Evolutionary conservation across 2,329 filamentous ascomycete genomes (phyloP).

Genomic region (Penicillium rolfsii): DNA sequence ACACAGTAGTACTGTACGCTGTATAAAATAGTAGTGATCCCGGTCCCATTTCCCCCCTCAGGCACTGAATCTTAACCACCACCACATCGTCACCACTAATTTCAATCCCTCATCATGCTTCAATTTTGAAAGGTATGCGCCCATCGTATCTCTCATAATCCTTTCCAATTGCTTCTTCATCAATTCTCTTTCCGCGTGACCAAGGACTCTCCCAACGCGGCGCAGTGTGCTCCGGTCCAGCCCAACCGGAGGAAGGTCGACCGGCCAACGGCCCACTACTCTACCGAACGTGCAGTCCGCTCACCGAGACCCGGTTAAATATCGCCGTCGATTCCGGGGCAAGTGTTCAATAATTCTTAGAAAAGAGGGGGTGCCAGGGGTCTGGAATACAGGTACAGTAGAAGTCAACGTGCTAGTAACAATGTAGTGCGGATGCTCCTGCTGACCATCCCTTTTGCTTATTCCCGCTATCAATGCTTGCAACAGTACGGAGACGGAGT

Average conservation of each 20-base stretch:
- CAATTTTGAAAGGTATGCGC: not conserved
- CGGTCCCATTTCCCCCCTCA: too few species aligned
- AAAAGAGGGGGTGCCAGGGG: not conserved
- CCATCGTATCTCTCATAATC: not conserved
- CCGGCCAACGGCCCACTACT: slow-evolving; percentile 34
- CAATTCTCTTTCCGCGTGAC: not conserved
- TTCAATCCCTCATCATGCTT: not conserved
- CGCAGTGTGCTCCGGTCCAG: slow-evolving; percentile 39
- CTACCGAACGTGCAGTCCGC: slow-evolving; percentile 20
- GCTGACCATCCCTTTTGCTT: not conserved
- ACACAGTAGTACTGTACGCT: too few species aligned
- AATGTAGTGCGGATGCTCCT: not conserved
- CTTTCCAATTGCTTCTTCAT: not conserved
- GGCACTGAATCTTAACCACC: not conserved
- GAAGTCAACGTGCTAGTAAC: not conserved
- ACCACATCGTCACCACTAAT: not conserved
- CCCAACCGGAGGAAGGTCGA: slow-evolving; percentile 34
- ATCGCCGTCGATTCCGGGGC: slow-evolving; percentile 18
- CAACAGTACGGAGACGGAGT: not conserved
- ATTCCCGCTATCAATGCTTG: slow-evolving; percentile 1
- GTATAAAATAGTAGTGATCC: not conserved
- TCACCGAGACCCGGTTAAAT: slow-evolving; percentile 34
- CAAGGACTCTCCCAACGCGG: slow-evolving; percentile 24
- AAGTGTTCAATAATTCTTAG: not conserved
- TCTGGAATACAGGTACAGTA: too few species aligned